Conservation (phyloP, 108 stramenopile genomes). For the Nitzschia putrida region DNA sequence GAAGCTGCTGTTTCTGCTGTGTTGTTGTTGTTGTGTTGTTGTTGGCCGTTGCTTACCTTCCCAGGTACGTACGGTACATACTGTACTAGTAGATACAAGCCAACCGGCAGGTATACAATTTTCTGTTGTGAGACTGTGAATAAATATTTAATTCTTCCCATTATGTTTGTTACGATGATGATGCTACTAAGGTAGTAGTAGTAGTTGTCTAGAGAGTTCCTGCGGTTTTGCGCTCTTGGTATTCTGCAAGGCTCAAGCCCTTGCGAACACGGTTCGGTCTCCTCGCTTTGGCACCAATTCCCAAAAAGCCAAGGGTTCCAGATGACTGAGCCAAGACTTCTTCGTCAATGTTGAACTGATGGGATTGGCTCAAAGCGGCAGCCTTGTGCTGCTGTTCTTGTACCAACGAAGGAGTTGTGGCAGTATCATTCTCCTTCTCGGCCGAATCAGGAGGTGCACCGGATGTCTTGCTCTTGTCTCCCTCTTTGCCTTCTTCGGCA, state of each 20-base stretch:
- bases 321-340: constrained; percentile 68
- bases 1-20: neutral
- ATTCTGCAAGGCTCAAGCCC: constrained; percentile 77
- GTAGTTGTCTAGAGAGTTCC: constrained; percentile 57
- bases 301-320: constrained; percentile 37
- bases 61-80: no score
- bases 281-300: constrained; percentile 47
- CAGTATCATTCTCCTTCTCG: constrained; percentile 23
- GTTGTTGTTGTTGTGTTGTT: no score
- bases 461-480: constrained; percentile 43
- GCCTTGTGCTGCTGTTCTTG: constrained; percentile 42
- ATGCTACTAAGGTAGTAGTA: neutral
- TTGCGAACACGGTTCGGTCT: constrained; percentile 49
- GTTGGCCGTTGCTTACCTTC: no score
- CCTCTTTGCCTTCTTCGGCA: constrained; percentile 56
- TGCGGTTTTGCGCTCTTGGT: constrained; percentile 66
- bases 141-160: no score
- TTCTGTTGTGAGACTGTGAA: no score
- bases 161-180: neutral
- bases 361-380: constrained; percentile 50
- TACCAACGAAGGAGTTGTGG: constrained; percentile 36
- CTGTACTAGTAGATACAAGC: no score
- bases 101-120: no score
- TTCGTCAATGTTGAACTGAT: constrained; percentile 79
- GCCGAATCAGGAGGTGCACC: constrained; percentile 23